These are phyloP conservation scores for Pestalotiopsis sp. DNA, from an alignment of 2,329 filamentous ascomycete species.

Conservation along the genomic window DNA sequence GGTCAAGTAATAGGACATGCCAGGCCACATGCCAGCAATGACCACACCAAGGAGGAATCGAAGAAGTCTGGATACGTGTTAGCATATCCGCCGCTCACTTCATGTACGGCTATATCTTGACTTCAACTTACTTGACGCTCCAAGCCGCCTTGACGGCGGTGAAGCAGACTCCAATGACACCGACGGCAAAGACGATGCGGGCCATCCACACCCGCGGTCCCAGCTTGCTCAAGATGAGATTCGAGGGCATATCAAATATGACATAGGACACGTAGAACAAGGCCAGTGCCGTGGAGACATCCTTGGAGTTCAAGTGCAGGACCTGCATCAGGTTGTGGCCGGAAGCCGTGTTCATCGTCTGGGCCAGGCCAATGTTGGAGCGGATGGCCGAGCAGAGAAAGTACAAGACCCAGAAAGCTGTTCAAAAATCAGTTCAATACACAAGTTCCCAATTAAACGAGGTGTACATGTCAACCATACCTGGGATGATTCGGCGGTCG, in stretches of 20 bases:
- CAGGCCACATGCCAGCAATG: conserved; percentile 93
- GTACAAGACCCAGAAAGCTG: conserved; percentile 86
- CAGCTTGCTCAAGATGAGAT: conserved; percentile 82
- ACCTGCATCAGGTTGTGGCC: conserved; percentile 76
- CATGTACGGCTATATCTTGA: too few species aligned
- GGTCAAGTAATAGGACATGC: conserved; percentile 91
- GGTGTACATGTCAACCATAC: conserved; percentile 33
- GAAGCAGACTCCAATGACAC: conserved; percentile 81
- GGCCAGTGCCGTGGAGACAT: conserved; percentile 82
- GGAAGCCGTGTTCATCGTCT: conserved; percentile 80
- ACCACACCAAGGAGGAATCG: conserved; percentile 84
- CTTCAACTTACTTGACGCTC: conserved; percentile 70
- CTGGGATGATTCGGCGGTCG: conserved; percentile 61
- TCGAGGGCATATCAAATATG: conserved; percentile 85
- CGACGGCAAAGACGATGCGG: conserved; percentile 84
- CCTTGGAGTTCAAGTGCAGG: conserved; percentile 69
- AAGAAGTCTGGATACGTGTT: conserved; percentile 55
- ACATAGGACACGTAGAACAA: conserved; percentile 94
- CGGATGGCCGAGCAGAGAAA: conserved; percentile 91
- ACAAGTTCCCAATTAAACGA: background rate
- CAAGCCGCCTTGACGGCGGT: conserved; percentile 79
- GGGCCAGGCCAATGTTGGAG: conserved; percentile 89
- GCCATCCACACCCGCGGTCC: conserved; percentile 91
- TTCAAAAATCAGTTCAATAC: background rate
- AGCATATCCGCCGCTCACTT: background rate